These are phyloP conservation scores for Linnemannia hyalina DNA, from an alignment of 192 early-diverging fungal species.

Conservation along the genomic window DNA sequence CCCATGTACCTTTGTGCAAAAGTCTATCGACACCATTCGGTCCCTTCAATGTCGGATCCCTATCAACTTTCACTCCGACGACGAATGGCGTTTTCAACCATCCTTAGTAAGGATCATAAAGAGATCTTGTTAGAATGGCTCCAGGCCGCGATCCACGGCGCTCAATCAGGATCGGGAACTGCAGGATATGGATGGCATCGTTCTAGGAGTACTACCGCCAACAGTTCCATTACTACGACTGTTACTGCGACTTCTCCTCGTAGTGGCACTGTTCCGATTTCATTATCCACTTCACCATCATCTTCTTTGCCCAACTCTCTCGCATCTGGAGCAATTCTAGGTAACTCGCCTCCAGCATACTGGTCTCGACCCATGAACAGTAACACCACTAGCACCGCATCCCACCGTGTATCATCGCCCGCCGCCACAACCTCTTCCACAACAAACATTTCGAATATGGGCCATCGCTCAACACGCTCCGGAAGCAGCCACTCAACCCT, in stretches of 20 bases:
- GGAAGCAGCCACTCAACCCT: neutral
- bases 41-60: conserved; percentile 48
- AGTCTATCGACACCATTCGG: conserved; percentile 50
- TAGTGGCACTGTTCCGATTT: neutral
- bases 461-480: neutral
- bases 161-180: neutral
- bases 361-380: neutral
- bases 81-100: conserved; percentile 47
- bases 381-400: neutral
- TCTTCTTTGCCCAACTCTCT: neutral
- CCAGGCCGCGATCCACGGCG: neutral
- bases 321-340: neutral
- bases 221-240: neutral
- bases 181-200: neutral
- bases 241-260: neutral
- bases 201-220: neutral
- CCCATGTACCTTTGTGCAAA: conserved; percentile 44
- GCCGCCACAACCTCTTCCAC: neutral
- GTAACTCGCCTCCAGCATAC: neutral
- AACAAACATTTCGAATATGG: neutral
- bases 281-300: neutral
- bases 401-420: neutral
- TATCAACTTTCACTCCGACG: conserved; percentile 39
- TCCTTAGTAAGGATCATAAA: conserved; percentile 40
- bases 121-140: conserved; percentile 44